Percentiles rank a stretch among this genome's conserved stretches.
Conservation (phyloP, 805 yeast genomes). For the Isabelozyma pseudorhagii region DNA sequence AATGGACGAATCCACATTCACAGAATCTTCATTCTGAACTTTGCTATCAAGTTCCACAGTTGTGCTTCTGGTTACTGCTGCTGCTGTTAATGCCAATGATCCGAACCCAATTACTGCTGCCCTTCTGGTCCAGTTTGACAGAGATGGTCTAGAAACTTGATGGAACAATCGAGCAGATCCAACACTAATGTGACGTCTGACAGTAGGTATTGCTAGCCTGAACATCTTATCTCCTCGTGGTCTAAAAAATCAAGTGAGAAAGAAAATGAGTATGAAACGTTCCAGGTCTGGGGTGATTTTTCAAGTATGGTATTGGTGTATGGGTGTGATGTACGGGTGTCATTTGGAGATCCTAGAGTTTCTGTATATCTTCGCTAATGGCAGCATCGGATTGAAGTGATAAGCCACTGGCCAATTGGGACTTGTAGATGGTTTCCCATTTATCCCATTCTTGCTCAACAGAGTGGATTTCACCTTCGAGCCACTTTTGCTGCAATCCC, state of each 20-base stretch:
- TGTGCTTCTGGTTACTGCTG: neutral
- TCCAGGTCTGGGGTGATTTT: neutral
- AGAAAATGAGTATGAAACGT: neutral
- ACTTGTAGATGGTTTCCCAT: constrained; percentile 33
- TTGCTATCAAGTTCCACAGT: neutral
- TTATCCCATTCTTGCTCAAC: constrained; percentile 35
- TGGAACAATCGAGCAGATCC: neutral
- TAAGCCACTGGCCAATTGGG: constrained; percentile 41
- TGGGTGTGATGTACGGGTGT: too few relatives aligned
- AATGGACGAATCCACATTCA: constrained; percentile 50
- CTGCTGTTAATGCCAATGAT: neutral
- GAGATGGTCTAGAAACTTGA: neutral
- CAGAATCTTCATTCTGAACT: constrained; percentile 13
- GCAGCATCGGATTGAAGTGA: constrained; percentile 17
- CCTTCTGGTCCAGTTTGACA: neutral
- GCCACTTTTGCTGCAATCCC: constrained; percentile 23
- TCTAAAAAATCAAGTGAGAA: neutral
- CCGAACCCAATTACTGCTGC: neutral
- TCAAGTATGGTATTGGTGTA: neutral
- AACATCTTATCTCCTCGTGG: neutral
- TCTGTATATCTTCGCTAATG: constrained; percentile 20
- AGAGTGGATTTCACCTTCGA: constrained; percentile 15
- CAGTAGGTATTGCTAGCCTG: neutral
- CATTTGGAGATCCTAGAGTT: neutral
- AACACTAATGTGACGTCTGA: neutral